Evolutionary conservation across 306 rosid genomes (phyloP), one percentile per base, ranked within the genome.

Genomic region (Begonia masoniana): DNA sequence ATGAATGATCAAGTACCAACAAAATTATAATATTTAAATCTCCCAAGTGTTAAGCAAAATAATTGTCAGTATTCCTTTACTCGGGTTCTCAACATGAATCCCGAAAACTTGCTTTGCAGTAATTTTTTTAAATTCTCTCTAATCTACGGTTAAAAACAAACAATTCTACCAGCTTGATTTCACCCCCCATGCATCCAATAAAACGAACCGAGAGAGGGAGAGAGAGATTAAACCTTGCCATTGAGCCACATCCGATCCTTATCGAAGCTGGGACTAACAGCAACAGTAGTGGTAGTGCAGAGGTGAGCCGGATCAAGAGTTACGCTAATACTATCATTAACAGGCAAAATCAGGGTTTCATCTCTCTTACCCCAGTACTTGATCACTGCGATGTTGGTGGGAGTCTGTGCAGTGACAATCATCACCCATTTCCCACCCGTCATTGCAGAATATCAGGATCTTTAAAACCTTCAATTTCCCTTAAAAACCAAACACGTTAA

Each of bases 291-390:
- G 41, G 85, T 91, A 6, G 99, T 86, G 59, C 99, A 91, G 50
- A 91, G 92, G 53, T 91, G 96, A 47, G 9, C 59, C 17, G 96
- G 99, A 70, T 91, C 99, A 66, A 91, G 96, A 48, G 99, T 91
- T 6, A 86, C 94, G 48, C 99, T 91, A 57, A 85, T 91, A 55
- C 99, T 91, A 60, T 91, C 99, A 50, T 91, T 91, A 7, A 91
- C 84, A 1, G 99, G 96, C 70, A 91, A 62, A 64, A 91, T 86
- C 7, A 91, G 78, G 51, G 68, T 70, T 66, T 91, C 99, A 52
- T 91, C 96, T 43, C 99, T 76, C 74, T 91, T 91, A 0, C 99
- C 99, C 99, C 99, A 91, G 66, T 91, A 91, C 74, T 91, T 91
- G 56, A 91, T 91, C 21, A 91, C 99, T 13, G 99, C 96, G 57